Conservation (phyloP, 1,284 basidiomycete genomes). For the Coniophora puteana region DNA sequence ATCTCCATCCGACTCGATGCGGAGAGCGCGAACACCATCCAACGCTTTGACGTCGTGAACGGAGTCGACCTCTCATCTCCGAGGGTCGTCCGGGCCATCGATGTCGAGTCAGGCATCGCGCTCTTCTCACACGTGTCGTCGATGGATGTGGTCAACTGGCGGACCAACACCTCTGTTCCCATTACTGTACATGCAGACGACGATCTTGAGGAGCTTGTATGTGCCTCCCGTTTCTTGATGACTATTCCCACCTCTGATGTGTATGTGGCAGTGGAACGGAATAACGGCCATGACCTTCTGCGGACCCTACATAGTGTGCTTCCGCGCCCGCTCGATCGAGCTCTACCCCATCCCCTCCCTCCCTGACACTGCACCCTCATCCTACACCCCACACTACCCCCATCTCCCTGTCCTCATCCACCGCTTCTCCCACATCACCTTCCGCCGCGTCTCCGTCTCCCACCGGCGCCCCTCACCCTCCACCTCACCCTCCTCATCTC, state of each 20-base stretch:
- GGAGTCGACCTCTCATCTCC: constrained; percentile 8
- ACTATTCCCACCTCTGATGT: background rate
- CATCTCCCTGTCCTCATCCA: constrained; percentile 19
- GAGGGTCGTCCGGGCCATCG: constrained; percentile 14
- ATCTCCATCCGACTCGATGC: constrained; percentile 6
- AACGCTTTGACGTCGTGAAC: background rate
- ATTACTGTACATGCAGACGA: constrained; percentile 7
- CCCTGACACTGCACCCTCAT: no score
- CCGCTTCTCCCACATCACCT: constrained; percentile 34
- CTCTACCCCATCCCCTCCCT: constrained; percentile 32
- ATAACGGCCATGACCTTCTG: constrained; percentile 44
- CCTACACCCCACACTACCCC: no score
- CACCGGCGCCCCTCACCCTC: constrained; percentile 11
- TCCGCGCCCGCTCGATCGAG: constrained; percentile 48
- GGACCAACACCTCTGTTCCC: constrained; percentile 12
- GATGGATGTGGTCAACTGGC: constrained; percentile 20
- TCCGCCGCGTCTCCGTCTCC: constrained; percentile 42
- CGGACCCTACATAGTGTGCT: constrained; percentile 43
- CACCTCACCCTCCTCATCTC: constrained; percentile 7
- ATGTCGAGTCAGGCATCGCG: constrained; percentile 12
- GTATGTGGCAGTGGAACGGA: constrained; percentile 43
- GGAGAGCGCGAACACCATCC: background rate
- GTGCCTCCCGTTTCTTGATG: constrained; percentile 4
- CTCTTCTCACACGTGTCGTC: constrained; percentile 8
- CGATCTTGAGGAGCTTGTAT: constrained; percentile 13